Conservation (phyloP, 2,329 filamentous ascomycete species). For the Exophiala xenobiotica region DNA sequence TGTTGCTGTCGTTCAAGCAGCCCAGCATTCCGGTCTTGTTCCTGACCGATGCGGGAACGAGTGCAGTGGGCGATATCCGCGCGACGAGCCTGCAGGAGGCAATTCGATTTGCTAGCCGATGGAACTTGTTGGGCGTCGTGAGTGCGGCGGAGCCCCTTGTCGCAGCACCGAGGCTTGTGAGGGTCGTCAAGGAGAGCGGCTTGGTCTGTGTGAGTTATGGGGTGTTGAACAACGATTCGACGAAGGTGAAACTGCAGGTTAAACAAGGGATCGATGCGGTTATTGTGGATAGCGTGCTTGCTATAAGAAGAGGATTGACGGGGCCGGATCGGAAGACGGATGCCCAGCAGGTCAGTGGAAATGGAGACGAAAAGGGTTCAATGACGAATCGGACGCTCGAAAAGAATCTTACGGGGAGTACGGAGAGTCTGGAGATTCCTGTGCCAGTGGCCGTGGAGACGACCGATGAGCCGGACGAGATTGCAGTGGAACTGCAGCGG, state of each 20-base stretch:
- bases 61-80: slow-evolving; percentile 78
- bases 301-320: slow-evolving; percentile 86
- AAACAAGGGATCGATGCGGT: slow-evolving; percentile 96
- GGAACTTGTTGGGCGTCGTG: slow-evolving; percentile 92
- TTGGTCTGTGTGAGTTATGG: slow-evolving; percentile 95
- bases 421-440: slow-evolving; percentile 22
- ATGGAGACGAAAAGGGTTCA: not conserved
- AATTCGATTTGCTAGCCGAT: slow-evolving; percentile 87
- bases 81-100: slow-evolving; percentile 93
- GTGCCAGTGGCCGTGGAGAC: not conserved
- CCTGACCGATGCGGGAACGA: slow-evolving; percentile 83
- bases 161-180: slow-evolving; percentile 81
- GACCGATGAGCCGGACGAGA: not conserved
- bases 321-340: slow-evolving; percentile 30
- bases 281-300: slow-evolving; percentile 92
- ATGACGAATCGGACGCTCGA: slow-evolving; percentile 1
- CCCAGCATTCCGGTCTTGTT: slow-evolving; percentile 95
- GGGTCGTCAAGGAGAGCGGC: slow-evolving; percentile 90
- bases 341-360: not conserved
- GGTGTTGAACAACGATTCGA: slow-evolving; percentile 80
- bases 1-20: slow-evolving; percentile 94
- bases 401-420: slow-evolving; percentile 15
- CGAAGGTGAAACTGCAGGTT: slow-evolving; percentile 85
- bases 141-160: slow-evolving; percentile 85
- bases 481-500: not conserved